These are phyloP conservation scores for Colletotrichum kahawae DNA, from an alignment of 2,329 filamentous ascomycete species.

Conservation along the genomic window DNA sequence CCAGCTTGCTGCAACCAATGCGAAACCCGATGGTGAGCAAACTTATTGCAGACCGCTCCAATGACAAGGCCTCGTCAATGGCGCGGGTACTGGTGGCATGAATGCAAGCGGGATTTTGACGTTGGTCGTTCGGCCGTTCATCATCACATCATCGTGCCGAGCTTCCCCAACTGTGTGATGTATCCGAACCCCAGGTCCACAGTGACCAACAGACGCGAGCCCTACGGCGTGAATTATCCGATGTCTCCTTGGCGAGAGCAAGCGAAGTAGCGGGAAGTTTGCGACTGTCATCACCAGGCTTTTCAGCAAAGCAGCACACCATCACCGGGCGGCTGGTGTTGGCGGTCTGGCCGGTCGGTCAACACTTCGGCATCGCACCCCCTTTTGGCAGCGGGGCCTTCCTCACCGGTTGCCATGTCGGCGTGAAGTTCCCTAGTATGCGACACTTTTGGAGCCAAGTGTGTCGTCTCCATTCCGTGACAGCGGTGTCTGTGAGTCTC, in stretches of 20 bases:
- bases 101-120: not conserved
- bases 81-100: not conserved
- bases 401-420: not conserved
- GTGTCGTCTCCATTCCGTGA: not conserved
- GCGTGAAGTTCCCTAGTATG: not conserved
- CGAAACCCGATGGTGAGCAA: not conserved
- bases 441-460: not conserved
- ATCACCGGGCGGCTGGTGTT: not conserved
- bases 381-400: not conserved
- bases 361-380: not conserved
- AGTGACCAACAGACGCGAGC: not conserved
- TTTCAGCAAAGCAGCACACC: not conserved
- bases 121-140: not conserved
- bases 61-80: not conserved
- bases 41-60: not conserved
- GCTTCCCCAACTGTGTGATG: constrained; percentile 1
- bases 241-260: not conserved
- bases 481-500: not conserved
- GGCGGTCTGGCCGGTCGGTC: not conserved
- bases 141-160: constrained; percentile 4
- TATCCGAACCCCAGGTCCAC: not conserved
- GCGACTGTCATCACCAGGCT: not conserved
- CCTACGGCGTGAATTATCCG: not conserved
- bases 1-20: not conserved
- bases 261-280: not conserved